Evolutionary conservation across 2,329 filamentous ascomycete species (phyloP).

Genomic region (Alternaria arborescens): DNA sequence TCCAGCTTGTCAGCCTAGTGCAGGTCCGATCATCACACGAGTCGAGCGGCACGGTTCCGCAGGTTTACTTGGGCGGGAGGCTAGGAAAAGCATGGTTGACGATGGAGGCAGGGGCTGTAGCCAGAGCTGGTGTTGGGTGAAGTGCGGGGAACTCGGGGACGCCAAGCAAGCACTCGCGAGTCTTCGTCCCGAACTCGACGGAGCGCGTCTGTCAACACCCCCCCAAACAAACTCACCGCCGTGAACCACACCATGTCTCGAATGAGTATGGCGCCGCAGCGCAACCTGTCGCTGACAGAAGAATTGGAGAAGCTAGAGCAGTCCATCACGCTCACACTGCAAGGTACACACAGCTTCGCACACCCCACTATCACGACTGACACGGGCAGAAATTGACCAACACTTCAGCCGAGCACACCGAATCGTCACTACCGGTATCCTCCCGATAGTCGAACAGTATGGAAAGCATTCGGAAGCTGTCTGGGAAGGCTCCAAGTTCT

Average conservation of each 20-base stretch:
- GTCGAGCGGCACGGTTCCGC: slow-evolving; percentile 8
- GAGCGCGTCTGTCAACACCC: slow-evolving; percentile 24
- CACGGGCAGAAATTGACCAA: slow-evolving; percentile 84
- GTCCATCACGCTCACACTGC: slow-evolving; percentile 92
- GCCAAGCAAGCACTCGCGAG: slow-evolving; percentile 25
- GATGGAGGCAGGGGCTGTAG: background rate
- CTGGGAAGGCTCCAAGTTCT: slow-evolving; percentile 99
- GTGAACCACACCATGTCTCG: slow-evolving; percentile 58
- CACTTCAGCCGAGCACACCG: slow-evolving; percentile 97
- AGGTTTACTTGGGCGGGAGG: slow-evolving; percentile 3
- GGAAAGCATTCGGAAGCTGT: slow-evolving; percentile 91
- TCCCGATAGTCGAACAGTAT: slow-evolving; percentile 94
- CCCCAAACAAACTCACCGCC: background rate
- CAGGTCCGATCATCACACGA: background rate
- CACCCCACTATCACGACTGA: slow-evolving; percentile 40
- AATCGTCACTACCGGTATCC: slow-evolving; percentile 91
- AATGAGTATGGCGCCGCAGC: slow-evolving; percentile 57
- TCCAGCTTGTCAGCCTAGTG: background rate
- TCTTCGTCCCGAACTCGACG: slow-evolving; percentile 16
- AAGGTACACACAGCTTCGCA: slow-evolving; percentile 64
- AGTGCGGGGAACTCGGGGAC: slow-evolving; percentile 27
- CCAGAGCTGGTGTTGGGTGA: background rate
- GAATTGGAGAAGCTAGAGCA: slow-evolving; percentile 96
- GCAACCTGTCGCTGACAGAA: slow-evolving; percentile 82
- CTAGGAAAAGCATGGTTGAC: background rate